A percentile compares a stretch with the other conserved stretches of the same genome.
Evolutionary conservation across 441 rosid species (phyloP).

Genomic region (Adansonia madagascariensis): DNA sequence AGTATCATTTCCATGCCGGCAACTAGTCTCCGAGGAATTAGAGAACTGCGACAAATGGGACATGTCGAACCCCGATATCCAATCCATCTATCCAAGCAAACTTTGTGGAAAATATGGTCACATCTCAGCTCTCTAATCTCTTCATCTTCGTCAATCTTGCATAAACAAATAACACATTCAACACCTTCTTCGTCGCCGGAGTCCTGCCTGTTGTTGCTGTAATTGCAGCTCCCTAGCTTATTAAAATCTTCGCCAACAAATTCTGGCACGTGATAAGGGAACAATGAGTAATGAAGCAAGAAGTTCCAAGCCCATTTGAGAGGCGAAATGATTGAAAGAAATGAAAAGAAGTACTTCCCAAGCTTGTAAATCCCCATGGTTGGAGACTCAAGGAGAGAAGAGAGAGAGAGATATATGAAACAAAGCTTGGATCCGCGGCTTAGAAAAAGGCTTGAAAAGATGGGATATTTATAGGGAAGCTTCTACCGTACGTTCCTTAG

Average conservation of each 20-base stretch:
- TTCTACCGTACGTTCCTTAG: too few relatives aligned
- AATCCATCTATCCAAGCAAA: conserved; percentile 26
- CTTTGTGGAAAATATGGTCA: conserved; percentile 31
- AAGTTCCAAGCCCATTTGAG: conserved; percentile 26
- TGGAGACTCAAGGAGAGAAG: neutral
- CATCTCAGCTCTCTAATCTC: conserved; percentile 32
- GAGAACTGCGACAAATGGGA: neutral
- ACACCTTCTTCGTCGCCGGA: neutral
- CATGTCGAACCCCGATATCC: neutral
- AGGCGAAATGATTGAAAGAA: neutral
- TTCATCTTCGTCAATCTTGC: neutral
- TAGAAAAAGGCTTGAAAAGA: neutral
- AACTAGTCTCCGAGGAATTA: conserved; percentile 3
- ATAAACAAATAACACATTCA: conserved; percentile 26
- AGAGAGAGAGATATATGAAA: neutral
- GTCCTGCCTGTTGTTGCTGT: neutral
- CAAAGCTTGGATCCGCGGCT: neutral
- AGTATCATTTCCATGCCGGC: neutral
- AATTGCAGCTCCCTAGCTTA: neutral
- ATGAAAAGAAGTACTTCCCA: neutral
- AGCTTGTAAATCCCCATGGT: neutral
- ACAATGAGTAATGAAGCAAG: conserved; percentile 21
- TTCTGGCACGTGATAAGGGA: neutral
- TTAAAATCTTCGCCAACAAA: neutral
- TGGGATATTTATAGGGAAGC: neutral